Percentiles rank a stretch among this genome's conserved stretches.
Evolutionary conservation across 2,329 filamentous ascomycete species (phyloP).

Genomic region (Iodosphaeria phyllophila): DNA sequence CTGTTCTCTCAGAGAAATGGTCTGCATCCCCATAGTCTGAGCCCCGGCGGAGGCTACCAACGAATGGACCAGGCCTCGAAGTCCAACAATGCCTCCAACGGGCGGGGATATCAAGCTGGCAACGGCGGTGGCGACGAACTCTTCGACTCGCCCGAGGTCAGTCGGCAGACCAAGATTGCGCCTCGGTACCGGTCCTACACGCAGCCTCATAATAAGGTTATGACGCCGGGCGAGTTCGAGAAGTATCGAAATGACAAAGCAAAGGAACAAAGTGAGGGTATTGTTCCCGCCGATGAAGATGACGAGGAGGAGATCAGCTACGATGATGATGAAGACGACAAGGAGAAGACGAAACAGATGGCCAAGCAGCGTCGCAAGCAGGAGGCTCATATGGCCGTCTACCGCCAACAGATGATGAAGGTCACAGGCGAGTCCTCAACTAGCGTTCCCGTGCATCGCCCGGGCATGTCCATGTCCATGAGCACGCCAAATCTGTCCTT

Average conservation of each 20-base stretch:
- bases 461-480: constrained; percentile 31
- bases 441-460: too few species aligned
- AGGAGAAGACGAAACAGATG: constrained; percentile 53
- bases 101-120: too few species aligned
- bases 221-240: constrained; percentile 82
- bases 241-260: constrained; percentile 59
- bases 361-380: constrained; percentile 70
- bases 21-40: too few species aligned
- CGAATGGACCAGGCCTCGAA: too few species aligned
- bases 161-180: too few species aligned
- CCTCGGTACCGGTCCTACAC: constrained; percentile 12
- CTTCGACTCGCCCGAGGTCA: too few species aligned
- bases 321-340: constrained; percentile 52
- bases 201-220: constrained; percentile 50
- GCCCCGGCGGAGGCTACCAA: too few species aligned
- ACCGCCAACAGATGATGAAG: constrained; percentile 94
- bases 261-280: constrained; percentile 28
- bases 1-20: too few species aligned
- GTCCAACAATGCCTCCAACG: too few species aligned
- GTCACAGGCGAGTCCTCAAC: constrained; percentile 76
- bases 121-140: constrained; percentile 40
- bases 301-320: constrained; percentile 30
- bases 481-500: constrained; percentile 42
- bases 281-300: constrained; percentile 19
- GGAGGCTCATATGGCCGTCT: constrained; percentile 76